phyloP scores from a whole-genome alignment of 441 rosid species.

The Geranium incanum region DNA sequence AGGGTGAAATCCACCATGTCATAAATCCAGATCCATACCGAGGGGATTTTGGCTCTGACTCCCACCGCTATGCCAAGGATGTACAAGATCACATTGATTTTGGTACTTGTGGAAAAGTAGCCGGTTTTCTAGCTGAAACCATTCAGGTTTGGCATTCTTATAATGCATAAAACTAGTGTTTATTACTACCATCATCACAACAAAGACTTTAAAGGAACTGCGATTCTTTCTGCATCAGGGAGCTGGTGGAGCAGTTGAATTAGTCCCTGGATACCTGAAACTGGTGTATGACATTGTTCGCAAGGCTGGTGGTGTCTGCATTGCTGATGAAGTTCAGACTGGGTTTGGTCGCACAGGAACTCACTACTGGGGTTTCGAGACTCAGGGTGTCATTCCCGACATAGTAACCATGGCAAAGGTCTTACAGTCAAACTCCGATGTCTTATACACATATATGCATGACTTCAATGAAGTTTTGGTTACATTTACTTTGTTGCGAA shows the following conservation, averaged over 20 bases:
- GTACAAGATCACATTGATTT: slow-evolving; percentile 82
- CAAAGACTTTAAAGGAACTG: not conserved
- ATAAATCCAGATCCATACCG: slow-evolving; percentile 85
- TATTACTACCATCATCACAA: not conserved
- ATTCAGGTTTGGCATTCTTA: slow-evolving; percentile 49
- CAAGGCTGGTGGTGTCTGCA: slow-evolving; percentile 87
- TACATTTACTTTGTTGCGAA: not conserved
- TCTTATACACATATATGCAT: too few species aligned
- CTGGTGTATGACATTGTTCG: slow-evolving; percentile 64
- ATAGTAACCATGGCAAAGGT: slow-evolving; percentile 98
- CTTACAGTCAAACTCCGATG: not conserved
- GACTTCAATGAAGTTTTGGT: not conserved
- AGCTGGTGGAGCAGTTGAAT: slow-evolving; percentile 90
- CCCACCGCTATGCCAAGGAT: slow-evolving; percentile 63
- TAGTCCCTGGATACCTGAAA: slow-evolving; percentile 84
- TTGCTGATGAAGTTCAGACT: slow-evolving; percentile 92
- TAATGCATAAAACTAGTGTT: not conserved
- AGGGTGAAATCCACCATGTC: slow-evolving; percentile 93
- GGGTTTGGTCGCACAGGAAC: slow-evolving; percentile 92
- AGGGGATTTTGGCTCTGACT: slow-evolving; percentile 79
- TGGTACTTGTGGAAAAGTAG: slow-evolving; percentile 83
- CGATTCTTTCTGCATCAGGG: slow-evolving; percentile 38
- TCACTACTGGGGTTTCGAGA: slow-evolving; percentile 88
- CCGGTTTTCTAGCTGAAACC: slow-evolving; percentile 89
- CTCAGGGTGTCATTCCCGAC: slow-evolving; percentile 90